Conservation (phyloP, 2,329 filamentous ascomycete genomes). For the Huntiella moniliformis region DNA sequence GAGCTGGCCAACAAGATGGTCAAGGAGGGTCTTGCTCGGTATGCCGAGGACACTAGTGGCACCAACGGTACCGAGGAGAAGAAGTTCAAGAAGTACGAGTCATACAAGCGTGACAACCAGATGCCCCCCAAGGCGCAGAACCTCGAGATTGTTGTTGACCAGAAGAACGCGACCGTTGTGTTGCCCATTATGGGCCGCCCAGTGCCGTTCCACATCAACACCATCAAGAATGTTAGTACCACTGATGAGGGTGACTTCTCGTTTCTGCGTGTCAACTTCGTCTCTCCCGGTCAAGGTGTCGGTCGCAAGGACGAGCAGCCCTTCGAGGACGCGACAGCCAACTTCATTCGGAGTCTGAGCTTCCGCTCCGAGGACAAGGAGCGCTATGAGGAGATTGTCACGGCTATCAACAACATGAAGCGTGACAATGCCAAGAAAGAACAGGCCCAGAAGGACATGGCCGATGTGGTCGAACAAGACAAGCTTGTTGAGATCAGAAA, state of each 20-base stretch:
- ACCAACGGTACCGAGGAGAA: conserved; percentile 86
- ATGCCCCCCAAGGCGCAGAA: conserved; percentile 69
- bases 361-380: conserved; percentile 81
- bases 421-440: conserved; percentile 81
- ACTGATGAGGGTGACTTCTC: conserved; percentile 90
- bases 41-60: conserved; percentile 66
- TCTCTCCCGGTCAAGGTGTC: conserved; percentile 92
- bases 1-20: conserved; percentile 76
- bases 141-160: conserved; percentile 74
- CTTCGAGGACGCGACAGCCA: conserved; percentile 87
- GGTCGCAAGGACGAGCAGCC: conserved; percentile 94
- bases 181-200: conserved; percentile 94
- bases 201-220: conserved; percentile 92
- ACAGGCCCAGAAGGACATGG: conserved; percentile 98
- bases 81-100: conserved; percentile 98
- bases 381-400: conserved; percentile 76
- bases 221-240: conserved; percentile 97
- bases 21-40: conserved; percentile 66
- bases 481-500: conserved; percentile 91
- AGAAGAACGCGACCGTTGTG: conserved; percentile 76
- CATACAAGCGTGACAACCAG: conserved; percentile 95
- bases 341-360: conserved; percentile 89
- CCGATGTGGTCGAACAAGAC: conserved; percentile 96
- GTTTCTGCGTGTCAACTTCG: conserved; percentile 88
- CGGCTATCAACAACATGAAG: conserved; percentile 90